Percentiles rank a stretch among this genome's conserved stretches.
phyloP scores from a whole-genome alignment of 192 early-diverging fungal genomes.

The Dissophora globulifera region DNA sequence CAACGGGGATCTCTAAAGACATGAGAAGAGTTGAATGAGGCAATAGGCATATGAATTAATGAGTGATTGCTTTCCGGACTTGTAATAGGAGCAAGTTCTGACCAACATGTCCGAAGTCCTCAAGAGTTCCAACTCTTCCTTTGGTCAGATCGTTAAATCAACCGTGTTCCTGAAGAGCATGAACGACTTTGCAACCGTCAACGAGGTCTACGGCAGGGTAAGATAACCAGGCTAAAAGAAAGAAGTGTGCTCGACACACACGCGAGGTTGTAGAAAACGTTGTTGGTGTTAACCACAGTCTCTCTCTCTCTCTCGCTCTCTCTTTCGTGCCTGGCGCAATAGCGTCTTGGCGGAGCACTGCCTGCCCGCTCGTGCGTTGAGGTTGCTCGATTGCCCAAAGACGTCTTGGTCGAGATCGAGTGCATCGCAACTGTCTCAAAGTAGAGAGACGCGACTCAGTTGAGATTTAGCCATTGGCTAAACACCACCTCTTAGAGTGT shows the following conservation, averaged over 20 bases:
- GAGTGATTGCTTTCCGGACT: no score
- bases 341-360: constrained; percentile 69
- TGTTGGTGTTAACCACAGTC: no score
- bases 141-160: constrained; percentile 93
- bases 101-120: constrained; percentile 89
- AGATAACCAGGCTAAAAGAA: background rate
- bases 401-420: constrained; percentile 94
- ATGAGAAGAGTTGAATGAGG: no score
- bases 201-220: constrained; percentile 87
- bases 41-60: no score
- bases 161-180: constrained; percentile 94
- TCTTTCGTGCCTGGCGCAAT: background rate
- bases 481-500: no score
- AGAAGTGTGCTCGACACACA: no score
- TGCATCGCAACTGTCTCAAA: constrained; percentile 79
- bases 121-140: constrained; percentile 78
- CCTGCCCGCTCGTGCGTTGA: constrained; percentile 86
- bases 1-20: no score
- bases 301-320: no score
- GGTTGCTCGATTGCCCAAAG: constrained; percentile 91
- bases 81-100: constrained; percentile 69
- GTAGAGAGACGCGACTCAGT: constrained; percentile 6
- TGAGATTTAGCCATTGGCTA: no score
- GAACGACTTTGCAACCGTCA: constrained; percentile 92
- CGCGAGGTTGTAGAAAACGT: no score